Percentiles rank a stretch among this genome's conserved stretches.
Evolutionary conservation across 139 green algal species (phyloP).

Genomic region (Astrephomene gubernaculifera): DNA sequence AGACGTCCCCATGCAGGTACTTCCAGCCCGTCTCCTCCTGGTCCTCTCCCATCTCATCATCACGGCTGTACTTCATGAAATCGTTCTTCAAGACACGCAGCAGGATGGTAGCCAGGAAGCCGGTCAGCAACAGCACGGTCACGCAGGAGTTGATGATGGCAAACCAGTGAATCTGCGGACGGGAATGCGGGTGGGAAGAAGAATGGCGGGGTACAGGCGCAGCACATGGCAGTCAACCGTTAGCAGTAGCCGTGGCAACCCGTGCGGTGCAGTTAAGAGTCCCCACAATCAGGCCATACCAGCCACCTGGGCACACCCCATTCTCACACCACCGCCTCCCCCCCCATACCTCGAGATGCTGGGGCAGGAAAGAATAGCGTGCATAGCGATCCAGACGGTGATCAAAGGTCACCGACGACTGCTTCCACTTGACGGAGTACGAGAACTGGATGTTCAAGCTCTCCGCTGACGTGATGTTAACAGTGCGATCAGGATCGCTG

Average conservation of each 20-base stretch:
- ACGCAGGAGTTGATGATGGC: constrained; percentile 97
- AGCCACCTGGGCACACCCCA: no score
- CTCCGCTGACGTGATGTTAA: constrained; percentile 82
- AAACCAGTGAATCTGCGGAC: constrained; percentile 95
- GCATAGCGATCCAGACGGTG: constrained; percentile 93
- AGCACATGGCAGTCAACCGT: not conserved
- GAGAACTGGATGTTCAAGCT: constrained; percentile 74
- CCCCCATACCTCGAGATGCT: constrained; percentile 89
- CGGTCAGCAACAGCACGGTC: constrained; percentile 95
- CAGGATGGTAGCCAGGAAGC: constrained; percentile 97
- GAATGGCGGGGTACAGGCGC: not conserved
- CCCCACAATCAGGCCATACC: no score
- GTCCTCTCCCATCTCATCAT: constrained; percentile 65
- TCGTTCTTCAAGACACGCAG: constrained; percentile 95
- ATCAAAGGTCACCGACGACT: constrained; percentile 75
- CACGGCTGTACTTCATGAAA: constrained; percentile 89
- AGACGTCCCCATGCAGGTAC: constrained; percentile 97
- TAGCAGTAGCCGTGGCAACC: not conserved
- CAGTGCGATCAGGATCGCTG: constrained; percentile 75
- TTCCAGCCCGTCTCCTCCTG: constrained; percentile 87
- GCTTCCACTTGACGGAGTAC: constrained; percentile 91
- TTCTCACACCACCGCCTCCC: no score
- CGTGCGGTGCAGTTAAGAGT: no score
- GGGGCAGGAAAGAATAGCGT: constrained; percentile 90
- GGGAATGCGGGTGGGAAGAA: not conserved